phyloP scores from a whole-genome alignment of 805 yeast genomes.

The Cyberlindnera mycetangii region DNA sequence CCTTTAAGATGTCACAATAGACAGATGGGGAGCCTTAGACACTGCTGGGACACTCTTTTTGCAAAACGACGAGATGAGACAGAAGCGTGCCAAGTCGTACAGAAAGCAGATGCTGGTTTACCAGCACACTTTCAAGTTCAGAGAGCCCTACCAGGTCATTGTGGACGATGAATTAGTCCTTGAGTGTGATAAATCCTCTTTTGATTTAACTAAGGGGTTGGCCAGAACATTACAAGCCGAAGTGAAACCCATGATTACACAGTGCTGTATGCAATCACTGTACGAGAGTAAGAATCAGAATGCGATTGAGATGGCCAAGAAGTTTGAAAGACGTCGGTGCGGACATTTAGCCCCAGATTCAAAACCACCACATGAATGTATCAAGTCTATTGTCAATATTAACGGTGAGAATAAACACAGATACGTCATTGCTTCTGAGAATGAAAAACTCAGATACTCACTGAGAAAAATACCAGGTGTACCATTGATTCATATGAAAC shows the following conservation, averaged over 20 bases:
- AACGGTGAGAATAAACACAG: slow-evolving; percentile 85
- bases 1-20: neutral
- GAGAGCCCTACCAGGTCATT: slow-evolving; percentile 89
- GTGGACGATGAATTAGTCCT: slow-evolving; percentile 79
- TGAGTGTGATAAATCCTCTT: slow-evolving; percentile 62
- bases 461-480: slow-evolving; percentile 83
- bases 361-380: slow-evolving; percentile 69
- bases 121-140: slow-evolving; percentile 82
- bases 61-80: slow-evolving; percentile 68
- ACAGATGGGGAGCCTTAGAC: neutral
- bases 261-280: slow-evolving; percentile 87
- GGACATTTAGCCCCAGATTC: slow-evolving; percentile 70
- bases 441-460: slow-evolving; percentile 60
- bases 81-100: slow-evolving; percentile 91
- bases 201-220: slow-evolving; percentile 78
- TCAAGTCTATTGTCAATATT: slow-evolving; percentile 62
- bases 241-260: slow-evolving; percentile 88
- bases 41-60: neutral
- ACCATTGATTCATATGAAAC: slow-evolving; percentile 81
- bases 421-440: slow-evolving; percentile 85
- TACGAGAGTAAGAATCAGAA: slow-evolving; percentile 68
- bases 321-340: slow-evolving; percentile 89
- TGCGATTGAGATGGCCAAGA: slow-evolving; percentile 79
- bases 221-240: slow-evolving; percentile 81
- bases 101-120: slow-evolving; percentile 89